Percentiles rank a stretch among this genome's conserved stretches.
Conservation (phyloP, 441 rosid genomes). For the Adansonia rubrostipa region DNA sequence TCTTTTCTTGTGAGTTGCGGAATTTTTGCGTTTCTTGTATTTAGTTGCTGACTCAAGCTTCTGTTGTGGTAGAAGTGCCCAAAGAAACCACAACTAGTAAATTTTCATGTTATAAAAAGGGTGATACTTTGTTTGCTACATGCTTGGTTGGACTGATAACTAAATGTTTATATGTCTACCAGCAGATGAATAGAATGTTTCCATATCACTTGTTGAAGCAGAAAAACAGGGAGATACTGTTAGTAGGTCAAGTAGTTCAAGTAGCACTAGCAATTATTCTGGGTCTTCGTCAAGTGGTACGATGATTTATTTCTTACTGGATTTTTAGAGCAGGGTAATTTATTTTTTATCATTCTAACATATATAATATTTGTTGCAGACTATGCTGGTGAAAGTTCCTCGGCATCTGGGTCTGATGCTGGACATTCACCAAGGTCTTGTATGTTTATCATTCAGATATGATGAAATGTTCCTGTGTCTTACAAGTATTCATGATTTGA, state of each 20-base stretch:
- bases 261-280: constrained; percentile 95
- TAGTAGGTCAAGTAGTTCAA: constrained; percentile 91
- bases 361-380: constrained; percentile 49
- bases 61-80: constrained; percentile 51
- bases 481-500: background rate
- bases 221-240: constrained; percentile 67
- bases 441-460: constrained; percentile 17
- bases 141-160: constrained; percentile 25
- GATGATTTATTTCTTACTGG: constrained; percentile 4
- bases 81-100: constrained; percentile 69
- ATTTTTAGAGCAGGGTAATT: background rate
- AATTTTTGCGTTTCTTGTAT: constrained; percentile 3
- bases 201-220: constrained; percentile 56
- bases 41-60: constrained; percentile 51
- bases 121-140: background rate
- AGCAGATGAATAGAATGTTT: constrained; percentile 61
- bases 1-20: constrained; percentile 12
- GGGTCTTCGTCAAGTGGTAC: constrained; percentile 97
- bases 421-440: constrained; percentile 29
- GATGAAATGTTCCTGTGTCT: background rate
- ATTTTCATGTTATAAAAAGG: background rate
- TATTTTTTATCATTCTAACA: background rate
- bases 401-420: constrained; percentile 91
- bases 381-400: constrained; percentile 92
- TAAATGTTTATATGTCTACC: constrained; percentile 21